Evolutionary conservation across 192 early-diverging fungal species (phyloP).

Genomic region (Backusella tarrabulga): DNA sequence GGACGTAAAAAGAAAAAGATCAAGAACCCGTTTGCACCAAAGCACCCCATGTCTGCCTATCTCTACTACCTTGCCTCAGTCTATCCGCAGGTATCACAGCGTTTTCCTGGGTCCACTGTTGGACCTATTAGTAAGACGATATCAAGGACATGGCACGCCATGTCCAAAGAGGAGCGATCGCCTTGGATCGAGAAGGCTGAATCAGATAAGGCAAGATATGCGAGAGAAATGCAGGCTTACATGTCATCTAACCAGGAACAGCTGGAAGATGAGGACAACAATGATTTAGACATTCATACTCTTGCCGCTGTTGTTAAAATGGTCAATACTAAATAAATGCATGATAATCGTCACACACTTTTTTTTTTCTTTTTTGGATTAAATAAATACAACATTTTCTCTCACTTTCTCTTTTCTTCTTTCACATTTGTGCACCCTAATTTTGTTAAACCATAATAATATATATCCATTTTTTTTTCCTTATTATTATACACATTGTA

Average conservation of each 20-base stretch:
- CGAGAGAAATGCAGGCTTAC: constrained; percentile 59
- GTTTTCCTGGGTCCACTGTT: constrained; percentile 65
- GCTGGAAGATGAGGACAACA: neutral
- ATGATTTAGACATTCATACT: neutral
- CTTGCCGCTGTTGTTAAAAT: constrained; percentile 7
- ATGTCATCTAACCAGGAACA: neutral
- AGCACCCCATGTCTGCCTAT: constrained; percentile 86
- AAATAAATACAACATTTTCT: neutral
- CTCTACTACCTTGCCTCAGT: constrained; percentile 71
- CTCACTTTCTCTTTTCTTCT: neutral
- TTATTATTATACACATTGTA: neutral
- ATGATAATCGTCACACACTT: neutral
- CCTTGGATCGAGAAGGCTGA: constrained; percentile 54
- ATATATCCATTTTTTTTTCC: neutral
- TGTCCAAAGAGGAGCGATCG: constrained; percentile 49
- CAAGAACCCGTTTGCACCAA: constrained; percentile 73
- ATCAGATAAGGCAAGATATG: constrained; percentile 67
- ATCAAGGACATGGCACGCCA: constrained; percentile 61
- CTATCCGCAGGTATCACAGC: constrained; percentile 59
- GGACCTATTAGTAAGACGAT: constrained; percentile 77
- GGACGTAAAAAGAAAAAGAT: constrained; percentile 60
- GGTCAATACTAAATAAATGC: constrained; percentile 1
- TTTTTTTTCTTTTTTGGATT: neutral
- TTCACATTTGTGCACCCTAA: neutral
- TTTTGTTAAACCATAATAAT: neutral